phyloP scores from a whole-genome alignment of 805 yeast species.

The Tetrapisispora arboricola region DNA sequence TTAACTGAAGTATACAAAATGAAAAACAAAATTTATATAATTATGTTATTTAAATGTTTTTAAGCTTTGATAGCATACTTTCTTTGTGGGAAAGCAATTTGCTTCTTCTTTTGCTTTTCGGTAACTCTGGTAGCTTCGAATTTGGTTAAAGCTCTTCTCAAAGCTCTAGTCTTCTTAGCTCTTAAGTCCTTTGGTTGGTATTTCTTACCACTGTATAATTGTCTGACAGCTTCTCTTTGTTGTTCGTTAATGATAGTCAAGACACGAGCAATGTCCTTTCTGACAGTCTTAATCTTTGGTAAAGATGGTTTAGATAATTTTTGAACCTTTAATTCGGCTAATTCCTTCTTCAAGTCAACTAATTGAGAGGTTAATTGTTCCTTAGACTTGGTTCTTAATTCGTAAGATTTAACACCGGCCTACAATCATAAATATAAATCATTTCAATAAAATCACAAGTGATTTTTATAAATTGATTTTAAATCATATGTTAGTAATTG shows the following conservation, averaged over 20 bases:
- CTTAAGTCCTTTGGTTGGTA: slow-evolving; percentile 97
- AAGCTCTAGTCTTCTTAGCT: slow-evolving; percentile 99
- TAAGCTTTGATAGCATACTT: slow-evolving; percentile 98
- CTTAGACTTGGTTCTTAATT: slow-evolving; percentile 94
- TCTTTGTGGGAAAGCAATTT: slow-evolving; percentile 96
- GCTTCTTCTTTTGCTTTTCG: slow-evolving; percentile 83
- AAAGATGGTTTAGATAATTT: slow-evolving; percentile 84
- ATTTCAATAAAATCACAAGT: not conserved
- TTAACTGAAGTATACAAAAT: slow-evolving; percentile 3
- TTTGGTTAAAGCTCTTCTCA: slow-evolving; percentile 92
- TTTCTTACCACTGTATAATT: slow-evolving; percentile 90
- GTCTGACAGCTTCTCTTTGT: slow-evolving; percentile 92
- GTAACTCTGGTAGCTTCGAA: slow-evolving; percentile 75
- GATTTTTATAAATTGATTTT: not conserved
- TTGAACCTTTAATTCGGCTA: slow-evolving; percentile 93
- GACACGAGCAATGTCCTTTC: slow-evolving; percentile 97
- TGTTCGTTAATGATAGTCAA: slow-evolving; percentile 93
- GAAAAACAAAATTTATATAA: slow-evolving; percentile 3
- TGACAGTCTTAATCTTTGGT: slow-evolving; percentile 93
- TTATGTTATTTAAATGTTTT: slow-evolving; percentile 15
- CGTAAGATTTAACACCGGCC: slow-evolving; percentile 92
- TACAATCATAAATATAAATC: slow-evolving; percentile 3
- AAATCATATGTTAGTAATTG: not conserved
- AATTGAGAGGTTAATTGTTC: slow-evolving; percentile 91
- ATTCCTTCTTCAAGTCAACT: slow-evolving; percentile 92